Conservation (phyloP, 176 grass and related monocot genomes). For the Alopecurus myosuroides region DNA sequence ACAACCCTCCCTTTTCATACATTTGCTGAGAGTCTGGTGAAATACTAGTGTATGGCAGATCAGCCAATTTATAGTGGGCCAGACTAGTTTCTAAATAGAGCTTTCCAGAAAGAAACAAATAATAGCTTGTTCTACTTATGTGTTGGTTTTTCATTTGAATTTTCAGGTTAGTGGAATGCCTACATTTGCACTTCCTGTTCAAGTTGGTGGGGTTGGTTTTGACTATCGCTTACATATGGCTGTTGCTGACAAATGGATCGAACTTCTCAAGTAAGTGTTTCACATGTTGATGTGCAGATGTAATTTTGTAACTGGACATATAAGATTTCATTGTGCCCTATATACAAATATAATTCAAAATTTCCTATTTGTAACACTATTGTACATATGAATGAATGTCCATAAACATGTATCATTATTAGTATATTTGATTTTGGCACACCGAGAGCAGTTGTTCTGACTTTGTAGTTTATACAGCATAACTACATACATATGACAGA, state of each 20-base stretch:
- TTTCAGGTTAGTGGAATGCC: conserved; percentile 96
- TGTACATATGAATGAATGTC: background rate
- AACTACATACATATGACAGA: background rate
- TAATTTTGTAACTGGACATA: background rate
- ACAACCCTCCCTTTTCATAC: conserved; percentile 14
- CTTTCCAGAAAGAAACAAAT: background rate
- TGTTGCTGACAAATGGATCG: conserved; percentile 94
- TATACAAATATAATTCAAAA: background rate
- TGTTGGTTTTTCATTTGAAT: background rate
- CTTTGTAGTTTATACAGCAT: background rate
- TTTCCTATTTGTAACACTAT: background rate
- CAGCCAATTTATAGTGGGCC: background rate
- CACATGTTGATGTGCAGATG: background rate
- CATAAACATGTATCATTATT: background rate
- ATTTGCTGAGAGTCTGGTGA: background rate
- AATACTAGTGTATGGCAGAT: background rate
- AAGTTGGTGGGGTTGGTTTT: conserved; percentile 92
- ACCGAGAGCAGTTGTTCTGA: background rate
- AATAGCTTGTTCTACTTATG: background rate
- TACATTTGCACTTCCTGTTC: conserved; percentile 76
- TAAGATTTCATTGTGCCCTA: background rate
- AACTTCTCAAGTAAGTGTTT: conserved; percentile 81
- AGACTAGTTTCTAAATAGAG: background rate
- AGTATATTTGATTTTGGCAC: background rate
- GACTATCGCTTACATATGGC: conserved; percentile 95